phyloP scores from a whole-genome alignment of 768 basidiomycete species.

The Fomitopsis pulvina region DNA sequence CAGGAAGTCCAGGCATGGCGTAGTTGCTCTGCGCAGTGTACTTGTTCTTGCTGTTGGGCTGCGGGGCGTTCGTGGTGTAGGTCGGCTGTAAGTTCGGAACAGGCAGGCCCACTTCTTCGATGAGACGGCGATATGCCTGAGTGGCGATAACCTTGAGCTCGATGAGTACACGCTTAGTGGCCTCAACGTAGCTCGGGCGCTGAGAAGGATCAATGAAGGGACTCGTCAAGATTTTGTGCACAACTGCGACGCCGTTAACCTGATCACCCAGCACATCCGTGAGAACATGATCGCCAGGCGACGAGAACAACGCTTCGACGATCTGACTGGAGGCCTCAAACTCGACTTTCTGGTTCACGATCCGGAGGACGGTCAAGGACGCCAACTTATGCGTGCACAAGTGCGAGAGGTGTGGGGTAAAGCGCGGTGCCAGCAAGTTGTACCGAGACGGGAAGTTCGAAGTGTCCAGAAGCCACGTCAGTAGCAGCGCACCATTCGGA shows the following conservation, averaged over 20 bases:
- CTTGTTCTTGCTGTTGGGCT: constrained; percentile 57
- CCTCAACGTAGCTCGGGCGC: constrained; percentile 69
- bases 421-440: constrained; percentile 88
- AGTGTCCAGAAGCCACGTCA: constrained; percentile 96
- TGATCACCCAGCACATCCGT: constrained; percentile 95
- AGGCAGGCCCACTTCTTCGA: constrained; percentile 91
- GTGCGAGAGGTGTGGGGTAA: constrained; percentile 94
- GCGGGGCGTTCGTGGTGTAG: constrained; percentile 55
- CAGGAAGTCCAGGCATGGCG: constrained; percentile 69
- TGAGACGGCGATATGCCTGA: constrained; percentile 87
- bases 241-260: constrained; percentile 90
- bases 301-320: constrained; percentile 87
- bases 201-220: constrained; percentile 71
- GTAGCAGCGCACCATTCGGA: constrained; percentile 90
- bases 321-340: constrained; percentile 82
- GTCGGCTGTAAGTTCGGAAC: constrained; percentile 83
- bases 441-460: constrained; percentile 96
- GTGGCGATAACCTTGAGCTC: constrained; percentile 91
- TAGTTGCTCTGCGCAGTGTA: constrained; percentile 45
- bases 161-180: constrained; percentile 85
- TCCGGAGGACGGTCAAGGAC: constrained; percentile 87
- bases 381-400: constrained; percentile 98
- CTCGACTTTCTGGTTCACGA: constrained; percentile 95
- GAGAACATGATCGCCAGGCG: constrained; percentile 81
- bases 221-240: constrained; percentile 89